phyloP scores from a whole-genome alignment of 1,284 basidiomycete genomes.

The Puccinia coronata region DNA sequence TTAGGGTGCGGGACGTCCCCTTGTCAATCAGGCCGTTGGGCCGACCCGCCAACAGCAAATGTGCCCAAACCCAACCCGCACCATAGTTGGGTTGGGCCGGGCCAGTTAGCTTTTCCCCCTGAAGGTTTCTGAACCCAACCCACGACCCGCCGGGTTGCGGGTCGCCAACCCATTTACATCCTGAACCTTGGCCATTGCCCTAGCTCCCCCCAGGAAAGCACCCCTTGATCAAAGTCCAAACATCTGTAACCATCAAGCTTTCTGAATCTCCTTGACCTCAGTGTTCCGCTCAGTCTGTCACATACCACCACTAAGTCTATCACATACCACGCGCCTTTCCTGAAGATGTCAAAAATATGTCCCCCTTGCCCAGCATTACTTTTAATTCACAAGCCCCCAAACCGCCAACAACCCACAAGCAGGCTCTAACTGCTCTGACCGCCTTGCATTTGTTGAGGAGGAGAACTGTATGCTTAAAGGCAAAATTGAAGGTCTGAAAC shows the following conservation, averaged over 20 bases:
- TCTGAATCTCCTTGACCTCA: background rate
- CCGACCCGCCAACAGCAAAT: too few relatives aligned
- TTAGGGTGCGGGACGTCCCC: too few relatives aligned
- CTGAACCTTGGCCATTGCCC: too few relatives aligned
- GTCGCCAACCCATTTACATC: too few relatives aligned
- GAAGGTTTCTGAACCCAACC: too few relatives aligned
- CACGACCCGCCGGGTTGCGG: too few relatives aligned
- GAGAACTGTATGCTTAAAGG: slow-evolving; percentile 32
- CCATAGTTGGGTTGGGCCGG: too few relatives aligned
- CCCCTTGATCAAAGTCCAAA: background rate
- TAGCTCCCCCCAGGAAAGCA: background rate
- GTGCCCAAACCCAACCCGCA: too few relatives aligned
- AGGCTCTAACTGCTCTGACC: background rate
- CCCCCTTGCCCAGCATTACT: background rate
- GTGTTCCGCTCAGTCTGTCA: background rate
- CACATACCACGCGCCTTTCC: background rate
- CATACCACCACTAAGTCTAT: too few relatives aligned
- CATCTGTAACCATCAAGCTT: background rate
- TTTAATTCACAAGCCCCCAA: background rate
- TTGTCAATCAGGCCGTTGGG: too few relatives aligned
- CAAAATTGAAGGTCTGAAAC: slow-evolving; percentile 20
- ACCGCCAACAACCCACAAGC: background rate
- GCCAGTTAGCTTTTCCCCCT: too few relatives aligned
- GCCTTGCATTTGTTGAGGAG: slow-evolving; percentile 23
- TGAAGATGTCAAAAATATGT: background rate